Evolutionary conservation across 495 filamentous ascomycete species (phyloP), one percentile per base, ranked within the genome.

Genomic region (Tuber microsphaerosporum): DNA sequence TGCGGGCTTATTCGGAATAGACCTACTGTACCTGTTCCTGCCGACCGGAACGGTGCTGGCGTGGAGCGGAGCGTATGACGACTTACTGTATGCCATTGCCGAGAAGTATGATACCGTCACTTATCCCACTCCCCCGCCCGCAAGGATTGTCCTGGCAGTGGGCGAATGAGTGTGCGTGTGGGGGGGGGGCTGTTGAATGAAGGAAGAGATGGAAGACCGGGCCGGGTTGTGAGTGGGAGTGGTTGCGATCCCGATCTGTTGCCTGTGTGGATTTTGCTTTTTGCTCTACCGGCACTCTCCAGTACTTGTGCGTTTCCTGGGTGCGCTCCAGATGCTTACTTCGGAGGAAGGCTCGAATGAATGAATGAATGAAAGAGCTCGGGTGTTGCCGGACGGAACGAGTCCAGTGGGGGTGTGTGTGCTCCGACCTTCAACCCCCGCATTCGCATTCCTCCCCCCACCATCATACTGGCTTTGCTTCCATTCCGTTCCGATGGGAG

Each of bases 201-300:
- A 22, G 46, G 48, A 26, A 65, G 56, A 17, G 56, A 65, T 31
- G 56, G 56, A 17, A 65, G n/a, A 65, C 56, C 56, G 56, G 56
- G n/a, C 56, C 56, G 56, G 56, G n/a, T 31, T 65, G 56, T 65
- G 56, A 65, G n/a, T 65, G 56, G 26, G 56, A 56, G 26, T 65
- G 56, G 56, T 65, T 65, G 56, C 56, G 56, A 65, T 65, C 56
- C 56, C 56, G 56, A 65, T 65, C 56, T 65, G 56, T 65, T 65
- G 12, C 56, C 56, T 65, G n/a, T 65, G 10, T 65, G n/a, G 6
- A 6, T 31, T 65, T 65, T 65, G 56, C 56, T 65, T 65, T 65
- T 65, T 65, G 56, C 56, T 65, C 56, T 3, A 31, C 51, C 22
- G 22, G 20, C n/a, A 3, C 45, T 46, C 45, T 19, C 19, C 20